Evolutionary conservation across 306 rosid genomes (phyloP).

Genomic region (Prunus mongolica): DNA sequence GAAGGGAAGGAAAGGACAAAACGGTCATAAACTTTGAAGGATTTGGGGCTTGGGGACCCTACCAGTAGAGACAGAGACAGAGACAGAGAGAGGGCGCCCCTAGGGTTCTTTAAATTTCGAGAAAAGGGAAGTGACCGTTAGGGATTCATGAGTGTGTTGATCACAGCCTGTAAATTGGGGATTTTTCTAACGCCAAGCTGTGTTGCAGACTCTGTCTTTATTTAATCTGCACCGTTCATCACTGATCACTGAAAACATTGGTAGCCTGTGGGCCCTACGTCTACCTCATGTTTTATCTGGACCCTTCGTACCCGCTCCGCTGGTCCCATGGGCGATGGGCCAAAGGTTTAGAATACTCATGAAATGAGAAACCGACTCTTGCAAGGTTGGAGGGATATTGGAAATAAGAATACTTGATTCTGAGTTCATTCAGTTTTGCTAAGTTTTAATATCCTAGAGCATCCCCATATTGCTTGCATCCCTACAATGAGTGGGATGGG

Average conservation of each 20-base stretch:
- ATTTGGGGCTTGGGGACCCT: constrained; percentile 8
- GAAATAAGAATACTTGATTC: too few species aligned
- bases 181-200: not conserved
- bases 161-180: constrained; percentile 41
- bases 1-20: constrained; percentile 33
- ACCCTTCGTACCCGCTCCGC: not conserved
- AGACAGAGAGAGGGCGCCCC: not conserved
- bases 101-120: not conserved
- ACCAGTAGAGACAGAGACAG: not conserved
- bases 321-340: not conserved
- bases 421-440: too few species aligned
- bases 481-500: too few species aligned
- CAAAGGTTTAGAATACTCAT: not conserved
- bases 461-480: too few species aligned
- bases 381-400: not conserved
- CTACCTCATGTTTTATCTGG: not conserved
- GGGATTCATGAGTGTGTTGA: constrained; percentile 12
- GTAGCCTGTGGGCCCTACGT: not conserved
- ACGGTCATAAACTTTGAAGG: constrained; percentile 37
- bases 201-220: not conserved
- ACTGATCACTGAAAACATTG: too few species aligned
- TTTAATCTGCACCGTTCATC: constrained; percentile 10
- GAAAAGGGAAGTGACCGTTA: constrained; percentile 56
- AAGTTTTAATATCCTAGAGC: too few species aligned
- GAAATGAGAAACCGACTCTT: not conserved